Percentiles rank a stretch among this genome's conserved stretches.
These are phyloP conservation scores for Xylaria venustula DNA, from an alignment of 495 filamentous ascomycete species.

Conservation along the genomic window DNA sequence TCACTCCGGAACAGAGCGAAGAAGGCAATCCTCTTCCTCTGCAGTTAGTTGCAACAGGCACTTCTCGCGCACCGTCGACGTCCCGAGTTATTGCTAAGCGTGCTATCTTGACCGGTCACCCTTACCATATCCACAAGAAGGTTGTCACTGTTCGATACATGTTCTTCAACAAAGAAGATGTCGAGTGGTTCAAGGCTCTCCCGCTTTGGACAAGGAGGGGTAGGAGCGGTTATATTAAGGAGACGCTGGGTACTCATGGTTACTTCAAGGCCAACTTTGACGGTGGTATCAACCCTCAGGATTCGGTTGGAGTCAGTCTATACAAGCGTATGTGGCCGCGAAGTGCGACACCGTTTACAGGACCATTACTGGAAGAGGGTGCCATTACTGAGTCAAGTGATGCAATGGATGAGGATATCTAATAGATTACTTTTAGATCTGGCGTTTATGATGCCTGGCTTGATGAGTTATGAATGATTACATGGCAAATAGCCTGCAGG, in stretches of 20 bases:
- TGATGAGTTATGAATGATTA: conserved; percentile 1
- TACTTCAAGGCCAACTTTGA: conserved; percentile 99
- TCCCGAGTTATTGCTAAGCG: conserved; percentile 87
- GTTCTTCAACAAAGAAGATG: conserved; percentile 97
- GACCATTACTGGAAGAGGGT: conserved; percentile 33
- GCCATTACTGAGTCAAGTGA: conserved; percentile 21
- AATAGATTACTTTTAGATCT: conserved; percentile 14
- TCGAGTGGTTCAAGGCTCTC: conserved; percentile 94
- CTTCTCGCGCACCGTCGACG: conserved; percentile 74
- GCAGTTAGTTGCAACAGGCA: conserved; percentile 79
- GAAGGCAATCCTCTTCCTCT: conserved; percentile 40
- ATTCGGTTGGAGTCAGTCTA: conserved; percentile 86
- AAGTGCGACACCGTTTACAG: conserved; percentile 54
- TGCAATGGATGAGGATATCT: conserved; percentile 42
- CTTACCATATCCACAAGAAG: conserved; percentile 97
- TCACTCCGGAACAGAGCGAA: conserved; percentile 30
- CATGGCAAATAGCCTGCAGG: conserved; percentile 2
- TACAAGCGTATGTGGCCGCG: conserved; percentile 93
- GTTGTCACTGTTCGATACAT: conserved; percentile 96
- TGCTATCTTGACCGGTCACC: conserved; percentile 90
- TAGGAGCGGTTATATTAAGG: conserved; percentile 85
- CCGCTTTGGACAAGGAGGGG: conserved; percentile 92
- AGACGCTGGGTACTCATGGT: conserved; percentile 91
- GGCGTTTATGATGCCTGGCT: background rate
- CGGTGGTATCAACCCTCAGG: conserved; percentile 89